A percentile compares a stretch with the other conserved stretches of the same genome.
phyloP scores from a whole-genome alignment of 106 monocot genomes.

The Acorus calamus region DNA sequence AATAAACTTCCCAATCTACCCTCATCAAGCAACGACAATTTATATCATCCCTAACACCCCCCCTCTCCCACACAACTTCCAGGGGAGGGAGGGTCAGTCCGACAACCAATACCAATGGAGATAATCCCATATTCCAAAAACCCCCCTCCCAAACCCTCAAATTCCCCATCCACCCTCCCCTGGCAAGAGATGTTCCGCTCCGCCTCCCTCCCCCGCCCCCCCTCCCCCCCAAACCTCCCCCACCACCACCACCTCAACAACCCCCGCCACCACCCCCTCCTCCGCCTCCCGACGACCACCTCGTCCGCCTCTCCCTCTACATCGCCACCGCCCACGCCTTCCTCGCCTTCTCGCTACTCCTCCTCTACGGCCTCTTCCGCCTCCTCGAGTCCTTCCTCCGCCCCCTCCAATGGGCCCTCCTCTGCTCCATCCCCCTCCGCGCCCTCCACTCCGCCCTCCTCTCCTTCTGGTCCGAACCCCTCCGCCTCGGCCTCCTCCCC shows the following conservation, averaged over 20 bases:
- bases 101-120: conserved; percentile 27
- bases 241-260: neutral
- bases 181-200: conserved; percentile 55
- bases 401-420: conserved; percentile 77
- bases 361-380: conserved; percentile 54
- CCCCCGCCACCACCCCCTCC: conserved; percentile 8
- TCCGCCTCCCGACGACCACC: neutral
- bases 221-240: conserved; percentile 3
- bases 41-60: too few species aligned
- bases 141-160: neutral
- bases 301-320: conserved; percentile 55
- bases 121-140: conserved; percentile 12
- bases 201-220: conserved; percentile 30
- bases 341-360: conserved; percentile 48
- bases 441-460: conserved; percentile 50
- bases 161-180: conserved; percentile 7
- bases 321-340: conserved; percentile 86
- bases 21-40: too few species aligned
- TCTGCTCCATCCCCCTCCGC: conserved; percentile 88
- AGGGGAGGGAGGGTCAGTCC: too few species aligned
- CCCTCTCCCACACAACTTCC: too few species aligned
- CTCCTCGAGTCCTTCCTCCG: conserved; percentile 69
- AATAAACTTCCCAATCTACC: too few species aligned
- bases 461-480: conserved; percentile 66
- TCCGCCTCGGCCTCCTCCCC: conserved; percentile 36